phyloP scores from a whole-genome alignment of 2,329 filamentous ascomycete genomes.

The Thermoascus crustaceus region DNA sequence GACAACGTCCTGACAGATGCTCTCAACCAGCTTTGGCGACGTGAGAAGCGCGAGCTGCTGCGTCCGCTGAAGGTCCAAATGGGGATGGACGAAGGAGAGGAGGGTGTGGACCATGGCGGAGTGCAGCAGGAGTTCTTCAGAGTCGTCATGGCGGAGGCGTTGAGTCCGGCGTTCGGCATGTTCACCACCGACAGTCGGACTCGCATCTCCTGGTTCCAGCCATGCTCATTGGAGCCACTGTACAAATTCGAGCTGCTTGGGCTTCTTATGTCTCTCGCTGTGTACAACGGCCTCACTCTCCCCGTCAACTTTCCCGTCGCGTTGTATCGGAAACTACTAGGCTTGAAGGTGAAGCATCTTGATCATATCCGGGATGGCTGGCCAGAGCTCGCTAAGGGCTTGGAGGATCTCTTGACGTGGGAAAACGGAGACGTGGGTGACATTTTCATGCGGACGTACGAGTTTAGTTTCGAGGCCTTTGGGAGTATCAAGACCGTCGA shows the following conservation, averaged over 20 bases:
- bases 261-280: conserved; percentile 74
- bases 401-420: conserved; percentile 69
- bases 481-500: conserved; percentile 47
- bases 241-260: conserved; percentile 91
- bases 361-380: conserved; percentile 80
- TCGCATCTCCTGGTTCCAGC: conserved; percentile 79
- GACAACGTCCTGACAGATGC: conserved; percentile 62
- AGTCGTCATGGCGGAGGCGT: conserved; percentile 67
- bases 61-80: conserved; percentile 83
- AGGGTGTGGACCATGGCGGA: conserved; percentile 87
- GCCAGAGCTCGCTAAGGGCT: conserved; percentile 68
- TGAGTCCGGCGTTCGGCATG: conserved; percentile 65
- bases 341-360: conserved; percentile 58
- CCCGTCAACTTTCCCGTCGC: conserved; percentile 81
- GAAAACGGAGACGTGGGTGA: conserved; percentile 73
- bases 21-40: conserved; percentile 82
- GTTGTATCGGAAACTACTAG: conserved; percentile 73
- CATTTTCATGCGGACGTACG: conserved; percentile 74
- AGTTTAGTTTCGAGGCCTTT: conserved; percentile 63
- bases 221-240: conserved; percentile 68
- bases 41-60: conserved; percentile 71
- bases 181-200: conserved; percentile 73
- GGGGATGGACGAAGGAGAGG: conserved; percentile 72
- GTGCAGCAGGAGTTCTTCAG: conserved; percentile 97
- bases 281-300: conserved; percentile 88